Evolutionary conservation across 106 monocot genomes (phyloP), one percentile per base, ranked within the genome.

Genomic region (Acorus gramineus): DNA sequence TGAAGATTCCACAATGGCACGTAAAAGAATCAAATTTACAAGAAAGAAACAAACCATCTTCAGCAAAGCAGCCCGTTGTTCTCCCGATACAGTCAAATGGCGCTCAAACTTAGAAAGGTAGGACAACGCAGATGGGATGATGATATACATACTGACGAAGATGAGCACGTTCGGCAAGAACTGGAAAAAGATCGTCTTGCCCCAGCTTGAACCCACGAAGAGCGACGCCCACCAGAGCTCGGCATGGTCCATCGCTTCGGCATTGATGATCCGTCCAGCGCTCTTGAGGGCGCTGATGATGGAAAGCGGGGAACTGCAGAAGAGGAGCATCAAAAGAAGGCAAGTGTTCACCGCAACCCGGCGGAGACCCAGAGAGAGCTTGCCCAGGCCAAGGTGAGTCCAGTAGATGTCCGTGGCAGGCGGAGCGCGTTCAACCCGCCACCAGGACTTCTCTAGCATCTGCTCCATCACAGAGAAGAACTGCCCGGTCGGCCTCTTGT

Each of bases 11-110:
- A 96, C 91, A 57, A 96, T 13, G 3, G 79, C 90, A 62, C 89
- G 83, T 76, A 96, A 67, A 7, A 96, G 69, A 44, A 96, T 96
- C 53, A 96, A 85, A 80, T 96, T 96, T 44, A 96, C 96, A 58
- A 96, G 65, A 70, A 96, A 96, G 73, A 96, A 96, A 72, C 91
- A 96, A 14, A 96, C 87, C 91, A 96, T 80, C 76, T 96, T 96
- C 11, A 96, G 74, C 60, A 96, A 50, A 52, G 96, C 96, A 66
- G 96, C 96, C 56, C 91, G 75, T 60, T 96, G 96, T 72, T 96
- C 96, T 11, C 96, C 87, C 4, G 96, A 96, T 0, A 96, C 80
- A 14, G 96, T 96, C 3, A 96, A 79, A 77, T 96, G 96, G 55
- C 84, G 71, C 70, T 96, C 96, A 52, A 96, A 96, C 72, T 85